A percentile compares a stretch with the other conserved stretches of the same genome.
Evolutionary conservation across 108 stramenopile genomes (phyloP).

Genomic region (Parietichytrium sp.): DNA sequence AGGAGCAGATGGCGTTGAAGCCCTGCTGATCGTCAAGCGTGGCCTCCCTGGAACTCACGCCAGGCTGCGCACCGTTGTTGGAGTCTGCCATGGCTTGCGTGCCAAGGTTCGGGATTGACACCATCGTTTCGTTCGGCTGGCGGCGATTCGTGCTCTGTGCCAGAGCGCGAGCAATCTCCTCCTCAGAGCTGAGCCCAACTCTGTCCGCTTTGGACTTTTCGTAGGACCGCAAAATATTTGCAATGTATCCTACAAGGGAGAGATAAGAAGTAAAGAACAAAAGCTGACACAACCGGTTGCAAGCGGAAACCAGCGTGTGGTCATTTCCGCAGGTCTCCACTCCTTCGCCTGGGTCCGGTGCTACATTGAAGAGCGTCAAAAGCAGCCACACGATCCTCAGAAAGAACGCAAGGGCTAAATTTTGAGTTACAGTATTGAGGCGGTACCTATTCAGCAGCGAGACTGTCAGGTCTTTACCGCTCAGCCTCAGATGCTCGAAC

Average conservation of each 20-base stretch:
- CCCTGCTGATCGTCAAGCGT: background rate
- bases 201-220: background rate
- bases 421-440: background rate
- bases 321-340: background rate
- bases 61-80: background rate
- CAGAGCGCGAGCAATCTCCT: background rate
- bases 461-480: background rate
- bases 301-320: conserved; percentile 22
- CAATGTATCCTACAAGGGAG: background rate
- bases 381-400: background rate
- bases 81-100: background rate
- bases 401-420: background rate
- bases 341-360: background rate
- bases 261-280: background rate
- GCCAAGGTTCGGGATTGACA: background rate
- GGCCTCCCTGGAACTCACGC: background rate
- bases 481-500: background rate
- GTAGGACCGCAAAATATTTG: background rate
- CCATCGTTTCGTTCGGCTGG: background rate
- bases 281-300: background rate
- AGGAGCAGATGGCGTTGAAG: conserved; percentile 26
- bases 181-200: conserved; percentile 17
- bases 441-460: background rate
- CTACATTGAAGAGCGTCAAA: background rate
- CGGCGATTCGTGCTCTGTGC: conserved; percentile 17